phyloP scores from a whole-genome alignment of 202 grass and related monocot genomes.

The Panicum virgatum region DNA sequence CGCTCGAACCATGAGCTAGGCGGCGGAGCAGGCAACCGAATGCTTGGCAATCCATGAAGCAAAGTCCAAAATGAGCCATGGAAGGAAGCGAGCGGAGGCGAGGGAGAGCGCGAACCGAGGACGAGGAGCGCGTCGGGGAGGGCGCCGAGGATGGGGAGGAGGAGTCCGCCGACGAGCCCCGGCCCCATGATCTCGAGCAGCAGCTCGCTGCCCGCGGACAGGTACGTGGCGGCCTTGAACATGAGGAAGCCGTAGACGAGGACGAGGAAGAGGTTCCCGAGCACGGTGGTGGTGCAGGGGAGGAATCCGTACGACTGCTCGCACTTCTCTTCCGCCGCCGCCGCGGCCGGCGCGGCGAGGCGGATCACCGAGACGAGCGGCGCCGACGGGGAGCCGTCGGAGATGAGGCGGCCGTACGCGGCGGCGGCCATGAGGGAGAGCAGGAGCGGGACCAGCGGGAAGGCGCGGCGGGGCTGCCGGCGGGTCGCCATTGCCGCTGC shows the following conservation, averaged over 20 bases:
- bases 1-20: background rate
- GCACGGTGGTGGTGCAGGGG: slow-evolving; percentile 82
- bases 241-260: slow-evolving; percentile 86
- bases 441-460: slow-evolving; percentile 50
- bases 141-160: slow-evolving; percentile 96
- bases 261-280: slow-evolving; percentile 84
- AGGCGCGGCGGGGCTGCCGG: slow-evolving; percentile 47
- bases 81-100: background rate
- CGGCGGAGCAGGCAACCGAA: slow-evolving; percentile 8
- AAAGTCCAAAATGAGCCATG: too few relatives aligned
- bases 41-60: slow-evolving; percentile 12
- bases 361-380: slow-evolving; percentile 37
- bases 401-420: slow-evolving; percentile 53
- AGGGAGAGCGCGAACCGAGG: slow-evolving; percentile 46
- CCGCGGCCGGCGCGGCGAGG: slow-evolving; percentile 22
- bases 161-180: slow-evolving; percentile 88
- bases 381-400: slow-evolving; percentile 54
- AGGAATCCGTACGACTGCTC: slow-evolving; percentile 88
- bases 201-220: slow-evolving; percentile 85
- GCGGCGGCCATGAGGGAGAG: slow-evolving; percentile 37
- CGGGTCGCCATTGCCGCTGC: slow-evolving; percentile 51
- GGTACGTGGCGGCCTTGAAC: slow-evolving; percentile 85
- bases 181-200: slow-evolving; percentile 92
- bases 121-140: slow-evolving; percentile 93
- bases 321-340: slow-evolving; percentile 44